A percentile compares a stretch with the other conserved stretches of the same genome.
Conservation (phyloP, 2,329 filamentous ascomycete genomes). For the Aphanocladium album region DNA sequence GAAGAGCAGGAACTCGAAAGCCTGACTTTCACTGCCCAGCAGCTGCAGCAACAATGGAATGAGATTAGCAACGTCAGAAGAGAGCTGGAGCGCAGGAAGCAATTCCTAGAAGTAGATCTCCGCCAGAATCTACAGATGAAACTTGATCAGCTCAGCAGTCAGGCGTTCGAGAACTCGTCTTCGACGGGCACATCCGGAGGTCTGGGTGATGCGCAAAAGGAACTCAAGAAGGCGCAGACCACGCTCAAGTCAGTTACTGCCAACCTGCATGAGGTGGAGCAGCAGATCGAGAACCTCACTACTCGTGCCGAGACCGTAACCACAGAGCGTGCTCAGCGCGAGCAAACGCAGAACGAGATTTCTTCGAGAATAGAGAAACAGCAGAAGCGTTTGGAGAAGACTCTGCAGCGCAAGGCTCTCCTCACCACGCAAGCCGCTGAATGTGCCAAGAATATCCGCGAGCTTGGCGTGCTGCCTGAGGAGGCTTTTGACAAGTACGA, state of each 20-base stretch:
- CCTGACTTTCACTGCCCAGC: slow-evolving; percentile 63
- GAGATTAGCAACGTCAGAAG: slow-evolving; percentile 68
- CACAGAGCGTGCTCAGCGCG: slow-evolving; percentile 53
- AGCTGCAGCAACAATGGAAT: slow-evolving; percentile 71
- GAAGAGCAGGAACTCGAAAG: slow-evolving; percentile 78
- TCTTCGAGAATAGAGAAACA: slow-evolving; percentile 75
- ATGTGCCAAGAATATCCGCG: slow-evolving; percentile 82
- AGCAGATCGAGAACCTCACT: slow-evolving; percentile 54
- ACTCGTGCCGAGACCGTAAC: slow-evolving; percentile 53
- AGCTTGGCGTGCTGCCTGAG: slow-evolving; percentile 87
- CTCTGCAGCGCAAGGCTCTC: slow-evolving; percentile 79
- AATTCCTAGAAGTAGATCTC: slow-evolving; percentile 78
- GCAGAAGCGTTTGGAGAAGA: slow-evolving; percentile 88
- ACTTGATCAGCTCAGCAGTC: slow-evolving; percentile 76
- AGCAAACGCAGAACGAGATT: slow-evolving; percentile 70
- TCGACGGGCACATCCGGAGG: slow-evolving; percentile 54
- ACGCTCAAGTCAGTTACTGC: slow-evolving; percentile 60
- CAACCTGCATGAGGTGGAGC: slow-evolving; percentile 70
- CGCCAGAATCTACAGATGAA: slow-evolving; percentile 84
- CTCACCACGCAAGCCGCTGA: slow-evolving; percentile 73
- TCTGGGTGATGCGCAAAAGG: slow-evolving; percentile 72
- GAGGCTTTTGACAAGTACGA: slow-evolving; percentile 91
- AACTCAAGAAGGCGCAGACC: slow-evolving; percentile 73
- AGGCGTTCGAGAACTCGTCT: slow-evolving; percentile 62
- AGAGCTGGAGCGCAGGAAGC: slow-evolving; percentile 75